Evolutionary conservation across 2,329 filamentous ascomycete species (phyloP).

Genomic region (Lachnellula cervina): DNA sequence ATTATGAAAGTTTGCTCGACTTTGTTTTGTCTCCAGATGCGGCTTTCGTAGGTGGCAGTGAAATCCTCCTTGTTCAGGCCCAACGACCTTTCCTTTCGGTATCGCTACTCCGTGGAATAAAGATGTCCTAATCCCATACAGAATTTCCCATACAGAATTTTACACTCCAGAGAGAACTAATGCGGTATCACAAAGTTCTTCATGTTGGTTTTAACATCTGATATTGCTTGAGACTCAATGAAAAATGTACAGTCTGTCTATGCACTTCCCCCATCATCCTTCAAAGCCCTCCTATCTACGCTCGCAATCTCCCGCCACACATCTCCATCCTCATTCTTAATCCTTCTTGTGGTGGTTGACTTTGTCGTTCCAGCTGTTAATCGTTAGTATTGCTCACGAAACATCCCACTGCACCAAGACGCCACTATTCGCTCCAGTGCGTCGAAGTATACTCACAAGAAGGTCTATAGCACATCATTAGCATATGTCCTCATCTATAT

Average conservation of each 20-base stretch:
- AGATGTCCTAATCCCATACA: not conserved
- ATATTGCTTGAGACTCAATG: slow-evolving; percentile 18
- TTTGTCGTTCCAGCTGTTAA: slow-evolving; percentile 78
- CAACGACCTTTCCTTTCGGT: no score
- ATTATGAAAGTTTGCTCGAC: no score
- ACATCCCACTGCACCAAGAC: not conserved
- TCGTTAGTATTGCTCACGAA: not conserved
- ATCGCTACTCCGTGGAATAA: no score
- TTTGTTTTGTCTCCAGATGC: no score
- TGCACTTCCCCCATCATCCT: not conserved
- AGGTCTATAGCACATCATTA: slow-evolving; percentile 43
- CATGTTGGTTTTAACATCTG: slow-evolving; percentile 8
- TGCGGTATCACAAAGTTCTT: no score
- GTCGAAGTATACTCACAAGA: slow-evolving; percentile 51
- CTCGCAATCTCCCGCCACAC: not conserved
- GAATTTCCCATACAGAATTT: not conserved
- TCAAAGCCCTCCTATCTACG: not conserved
- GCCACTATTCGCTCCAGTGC: not conserved
- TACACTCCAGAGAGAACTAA: not conserved
- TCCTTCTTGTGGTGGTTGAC: slow-evolving; percentile 88
- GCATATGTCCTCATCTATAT: slow-evolving; percentile 4
- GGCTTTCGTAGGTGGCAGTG: no score
- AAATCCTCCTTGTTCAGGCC: no score
- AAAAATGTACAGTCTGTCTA: slow-evolving; percentile 23
- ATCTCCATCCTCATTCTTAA: slow-evolving; percentile 5